Conservation (phyloP, 78 protist species). For the Chrysochromulina tobinii region DNA sequence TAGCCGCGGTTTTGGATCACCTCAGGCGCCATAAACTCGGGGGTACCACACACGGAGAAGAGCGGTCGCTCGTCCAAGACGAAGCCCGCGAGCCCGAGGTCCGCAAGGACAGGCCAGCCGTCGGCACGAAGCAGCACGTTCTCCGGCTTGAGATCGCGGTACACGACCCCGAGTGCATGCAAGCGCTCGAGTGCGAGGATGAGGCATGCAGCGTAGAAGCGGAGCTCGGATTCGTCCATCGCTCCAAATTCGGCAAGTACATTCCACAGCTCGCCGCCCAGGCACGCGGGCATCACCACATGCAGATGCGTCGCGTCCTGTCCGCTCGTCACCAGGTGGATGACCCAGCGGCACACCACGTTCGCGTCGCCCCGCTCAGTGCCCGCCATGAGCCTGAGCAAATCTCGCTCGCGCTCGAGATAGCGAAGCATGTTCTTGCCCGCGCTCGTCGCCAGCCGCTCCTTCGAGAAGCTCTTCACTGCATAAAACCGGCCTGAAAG, state of each 20-base stretch:
- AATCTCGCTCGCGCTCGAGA: neutral
- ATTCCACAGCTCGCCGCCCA: conserved; percentile 16
- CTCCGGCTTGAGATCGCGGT: conserved; percentile 73
- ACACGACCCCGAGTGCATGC: conserved; percentile 37
- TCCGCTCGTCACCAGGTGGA: neutral
- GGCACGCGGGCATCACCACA: neutral
- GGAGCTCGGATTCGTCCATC: neutral
- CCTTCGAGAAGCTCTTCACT: neutral
- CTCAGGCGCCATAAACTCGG: conserved; percentile 96
- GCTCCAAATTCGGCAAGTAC: neutral
- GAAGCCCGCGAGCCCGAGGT: conserved; percentile 41
- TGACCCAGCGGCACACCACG: neutral
- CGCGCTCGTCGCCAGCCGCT: neutral
- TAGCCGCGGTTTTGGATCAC: conserved; percentile 62
- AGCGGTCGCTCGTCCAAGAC: neutral
- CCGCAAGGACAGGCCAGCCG: conserved; percentile 63
- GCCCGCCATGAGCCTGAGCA: neutral
- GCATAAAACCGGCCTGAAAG: neutral
- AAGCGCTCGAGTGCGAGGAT: neutral
- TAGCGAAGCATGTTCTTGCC: neutral
- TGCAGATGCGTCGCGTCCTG: neutral
- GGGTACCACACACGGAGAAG: conserved; percentile 80
- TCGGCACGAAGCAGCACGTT: conserved; percentile 40
- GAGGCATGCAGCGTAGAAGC: conserved; percentile 17
- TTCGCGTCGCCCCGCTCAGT: neutral